phyloP scores from a whole-genome alignment of 2,329 filamentous ascomycete species.

The Scedosporium aurantiacum region DNA sequence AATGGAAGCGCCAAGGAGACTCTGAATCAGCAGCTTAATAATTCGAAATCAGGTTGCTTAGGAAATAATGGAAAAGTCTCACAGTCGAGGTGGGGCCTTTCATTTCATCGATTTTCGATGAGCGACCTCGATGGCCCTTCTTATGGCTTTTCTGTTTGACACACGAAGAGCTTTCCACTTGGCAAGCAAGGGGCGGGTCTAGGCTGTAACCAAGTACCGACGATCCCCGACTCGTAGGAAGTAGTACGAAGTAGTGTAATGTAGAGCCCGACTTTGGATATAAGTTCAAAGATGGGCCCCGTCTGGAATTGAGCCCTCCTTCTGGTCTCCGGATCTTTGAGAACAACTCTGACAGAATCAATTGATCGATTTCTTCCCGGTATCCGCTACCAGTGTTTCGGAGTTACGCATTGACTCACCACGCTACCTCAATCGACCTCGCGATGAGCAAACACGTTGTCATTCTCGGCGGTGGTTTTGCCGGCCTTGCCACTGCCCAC shows the following conservation, averaged over 20 bases:
- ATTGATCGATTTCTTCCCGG: too few species aligned
- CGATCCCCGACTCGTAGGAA: too few species aligned
- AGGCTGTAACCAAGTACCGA: too few species aligned
- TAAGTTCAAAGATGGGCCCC: neutral
- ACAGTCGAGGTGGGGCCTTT: neutral
- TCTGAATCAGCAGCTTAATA: conserved; percentile 1
- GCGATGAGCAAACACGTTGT: conserved; percentile 28
- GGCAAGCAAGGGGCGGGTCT: too few species aligned
- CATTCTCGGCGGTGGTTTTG: conserved; percentile 36
- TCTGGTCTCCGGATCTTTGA: neutral
- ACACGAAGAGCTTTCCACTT: too few species aligned
- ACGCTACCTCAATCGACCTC: too few species aligned
- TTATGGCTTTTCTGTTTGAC: too few species aligned
- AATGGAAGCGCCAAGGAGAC: neutral
- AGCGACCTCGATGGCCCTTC: neutral
- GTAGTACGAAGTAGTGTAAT: too few species aligned
- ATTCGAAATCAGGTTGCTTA: neutral
- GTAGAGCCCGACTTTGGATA: neutral
- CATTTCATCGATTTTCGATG: neutral
- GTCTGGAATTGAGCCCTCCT: neutral
- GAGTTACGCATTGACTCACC: too few species aligned
- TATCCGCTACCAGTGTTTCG: too few species aligned
- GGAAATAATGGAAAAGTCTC: neutral
- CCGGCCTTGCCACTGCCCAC: conserved; percentile 36
- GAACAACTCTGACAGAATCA: neutral